Conservation (phyloP, 208 protist species). For the Tritrichomonas foetus region DNA sequence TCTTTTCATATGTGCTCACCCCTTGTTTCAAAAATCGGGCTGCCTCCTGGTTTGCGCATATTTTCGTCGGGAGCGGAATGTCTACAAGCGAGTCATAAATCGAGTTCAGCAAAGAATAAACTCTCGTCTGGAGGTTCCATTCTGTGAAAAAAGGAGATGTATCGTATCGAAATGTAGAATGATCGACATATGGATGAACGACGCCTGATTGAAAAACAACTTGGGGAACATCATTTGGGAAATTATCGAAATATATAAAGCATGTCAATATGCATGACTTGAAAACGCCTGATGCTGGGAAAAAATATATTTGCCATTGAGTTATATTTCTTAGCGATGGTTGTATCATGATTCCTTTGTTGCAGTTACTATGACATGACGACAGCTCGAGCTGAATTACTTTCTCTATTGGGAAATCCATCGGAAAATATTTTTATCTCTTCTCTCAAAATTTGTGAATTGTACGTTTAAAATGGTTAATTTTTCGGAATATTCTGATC, state of each 20-base stretch:
- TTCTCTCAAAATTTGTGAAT: too few relatives aligned
- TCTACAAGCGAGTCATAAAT: constrained; percentile 12
- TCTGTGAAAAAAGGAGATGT: not conserved
- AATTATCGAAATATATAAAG: not conserved
- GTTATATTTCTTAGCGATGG: not conserved
- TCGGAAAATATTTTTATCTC: too few relatives aligned
- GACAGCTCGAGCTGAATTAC: too few relatives aligned
- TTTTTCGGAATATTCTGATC: too few relatives aligned
- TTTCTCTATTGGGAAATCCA: too few relatives aligned
- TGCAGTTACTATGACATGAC: too few relatives aligned
- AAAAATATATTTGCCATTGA: constrained; percentile 23
- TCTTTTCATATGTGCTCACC: not conserved
- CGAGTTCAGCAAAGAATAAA: not conserved
- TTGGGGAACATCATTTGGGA: not conserved
- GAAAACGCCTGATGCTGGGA: not conserved
- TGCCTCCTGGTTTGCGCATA: not conserved
- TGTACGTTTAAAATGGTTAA: too few relatives aligned
- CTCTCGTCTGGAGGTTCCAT: not conserved
- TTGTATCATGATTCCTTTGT: not conserved
- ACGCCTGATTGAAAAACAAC: constrained; percentile 12
- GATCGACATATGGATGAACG: not conserved
- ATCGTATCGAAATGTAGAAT: not conserved
- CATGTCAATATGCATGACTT: not conserved
- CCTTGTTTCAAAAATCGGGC: not conserved
- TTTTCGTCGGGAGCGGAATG: not conserved